phyloP scores from a whole-genome alignment of 2,329 filamentous ascomycete genomes.

The Pseudocercospora eumusae region DNA sequence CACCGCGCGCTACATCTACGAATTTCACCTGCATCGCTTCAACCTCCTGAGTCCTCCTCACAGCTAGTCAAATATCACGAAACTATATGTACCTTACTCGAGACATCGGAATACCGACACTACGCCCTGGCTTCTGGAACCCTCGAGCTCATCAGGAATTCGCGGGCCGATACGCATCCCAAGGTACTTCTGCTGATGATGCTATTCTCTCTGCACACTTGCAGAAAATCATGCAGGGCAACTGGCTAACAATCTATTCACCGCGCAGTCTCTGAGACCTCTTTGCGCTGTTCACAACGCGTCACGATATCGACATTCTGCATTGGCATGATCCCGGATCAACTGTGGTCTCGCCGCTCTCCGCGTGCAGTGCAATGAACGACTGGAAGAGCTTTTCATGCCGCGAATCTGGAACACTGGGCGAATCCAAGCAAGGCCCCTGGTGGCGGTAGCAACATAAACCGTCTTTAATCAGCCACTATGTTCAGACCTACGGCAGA shows the following conservation, averaged over 20 bases:
- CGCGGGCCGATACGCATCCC: too few relatives aligned
- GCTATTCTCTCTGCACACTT: neutral
- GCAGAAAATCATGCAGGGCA: neutral
- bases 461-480: neutral
- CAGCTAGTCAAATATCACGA: neutral
- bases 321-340: neutral
- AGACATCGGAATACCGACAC: too few relatives aligned
- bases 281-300: neutral
- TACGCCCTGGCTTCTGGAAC: too few relatives aligned
- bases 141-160: too few relatives aligned
- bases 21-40: neutral
- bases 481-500: slow-evolving; percentile 1
- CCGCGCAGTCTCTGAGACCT: neutral
- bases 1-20: neutral
- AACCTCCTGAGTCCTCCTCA: neutral
- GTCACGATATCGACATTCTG: neutral
- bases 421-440: neutral
- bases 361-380: neutral
- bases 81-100: too few relatives aligned
- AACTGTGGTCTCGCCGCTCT: neutral
- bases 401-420: neutral
- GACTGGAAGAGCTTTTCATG: neutral
- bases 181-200: too few relatives aligned
- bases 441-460: neutral
- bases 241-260: too few relatives aligned